Evolutionary conservation across 306 rosid species (phyloP), one percentile per base, ranked within the genome.

Genomic region (Fragaria nilgerrensis): DNA sequence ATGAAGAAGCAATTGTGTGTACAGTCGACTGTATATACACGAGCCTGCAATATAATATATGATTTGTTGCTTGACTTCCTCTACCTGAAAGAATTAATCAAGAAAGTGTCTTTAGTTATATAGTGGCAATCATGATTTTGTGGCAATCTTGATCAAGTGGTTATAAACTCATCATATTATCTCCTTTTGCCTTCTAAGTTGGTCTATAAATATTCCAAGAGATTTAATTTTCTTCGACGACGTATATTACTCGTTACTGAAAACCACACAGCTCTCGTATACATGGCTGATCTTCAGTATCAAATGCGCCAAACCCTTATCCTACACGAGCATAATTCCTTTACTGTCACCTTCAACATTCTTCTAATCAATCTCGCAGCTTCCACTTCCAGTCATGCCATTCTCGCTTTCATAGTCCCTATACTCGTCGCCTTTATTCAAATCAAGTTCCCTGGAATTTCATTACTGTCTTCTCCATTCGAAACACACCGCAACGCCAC

Each of bases 371-470:
- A 62, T 15, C 41, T 62, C 22, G 39, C 41, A 62, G 68, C 68
- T 29, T 29, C 68, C 4, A 27, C 41, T 29, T 62, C 68, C 10
- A 27, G 11, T 29, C 68, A 62, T 62, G 68, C 41, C 9, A 62
- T 68, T 68, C 53, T 68, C 48, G 53, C 73, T 22, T 68, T 68
- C 17, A 43, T 68, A 11, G 73, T 68, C 29, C 73, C 73, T 7
- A 22, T 43, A 5, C 53, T 68, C 36, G 34, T 68, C 11, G 17
- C 34, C 53, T 68, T 68, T 11, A 43, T 68, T 22, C 73, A 68
- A 7, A 68, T 68, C 11, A 68, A 68, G 49, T 68, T 68, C 53
- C 73, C 50, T 22, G 53, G 47, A 36, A 65, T 65, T 17, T 65
- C 44, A 34, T 2, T 65, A 14, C 68, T 62, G 41, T 65, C 70